Evolutionary conservation across 2,329 filamentous ascomycete species (phyloP).

Genomic region (Arthrobotrys entomopaga): DNA sequence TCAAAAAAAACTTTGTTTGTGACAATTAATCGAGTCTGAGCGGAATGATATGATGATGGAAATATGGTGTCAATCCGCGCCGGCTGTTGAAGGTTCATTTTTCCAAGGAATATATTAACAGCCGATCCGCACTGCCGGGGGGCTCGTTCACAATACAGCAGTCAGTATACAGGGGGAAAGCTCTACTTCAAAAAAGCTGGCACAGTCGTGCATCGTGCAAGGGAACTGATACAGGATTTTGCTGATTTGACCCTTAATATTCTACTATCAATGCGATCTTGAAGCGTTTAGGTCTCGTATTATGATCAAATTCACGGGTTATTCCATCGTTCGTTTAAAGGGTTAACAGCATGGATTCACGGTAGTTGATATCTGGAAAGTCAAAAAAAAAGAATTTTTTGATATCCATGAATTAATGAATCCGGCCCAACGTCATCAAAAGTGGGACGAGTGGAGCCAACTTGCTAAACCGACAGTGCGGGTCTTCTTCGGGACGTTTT

Average conservation of each 20-base stretch:
- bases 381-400: background rate
- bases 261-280: constrained; percentile 1
- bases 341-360: background rate
- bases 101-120: background rate
- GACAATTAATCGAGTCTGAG: background rate
- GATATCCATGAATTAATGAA: constrained; percentile 10
- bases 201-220: background rate
- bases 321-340: background rate
- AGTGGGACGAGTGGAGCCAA: constrained; percentile 1
- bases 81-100: constrained; percentile 32
- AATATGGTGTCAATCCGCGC: constrained; percentile 47
- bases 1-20: background rate
- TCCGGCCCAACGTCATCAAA: constrained; percentile 4
- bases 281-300: background rate
- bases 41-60: constrained; percentile 19
- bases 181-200: too few species aligned
- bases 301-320: background rate
- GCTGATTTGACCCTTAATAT: background rate
- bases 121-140: constrained; percentile 33
- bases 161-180: background rate
- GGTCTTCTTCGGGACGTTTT: constrained; percentile 5
- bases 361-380: background rate
- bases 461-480: background rate
- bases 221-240: background rate
- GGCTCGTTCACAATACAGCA: background rate